Evolutionary conservation across 2,329 filamentous ascomycete species (phyloP), one percentile per base, ranked within the genome.

Genomic region (Aspergillus fumigatus): DNA sequence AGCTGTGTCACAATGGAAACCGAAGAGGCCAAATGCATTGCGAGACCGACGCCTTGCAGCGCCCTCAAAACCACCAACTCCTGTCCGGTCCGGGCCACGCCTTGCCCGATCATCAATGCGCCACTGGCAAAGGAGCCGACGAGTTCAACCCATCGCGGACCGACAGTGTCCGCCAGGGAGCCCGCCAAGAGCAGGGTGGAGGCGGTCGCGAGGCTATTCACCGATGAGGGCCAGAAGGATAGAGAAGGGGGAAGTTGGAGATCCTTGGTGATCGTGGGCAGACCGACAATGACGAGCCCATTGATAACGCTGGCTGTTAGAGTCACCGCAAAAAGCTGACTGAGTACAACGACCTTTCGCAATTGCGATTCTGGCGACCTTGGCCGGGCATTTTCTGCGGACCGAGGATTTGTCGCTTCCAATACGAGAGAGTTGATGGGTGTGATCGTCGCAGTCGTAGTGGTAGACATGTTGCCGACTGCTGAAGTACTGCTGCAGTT

Each of bases 161-260:
- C 82, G 3, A 83, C 71, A 0, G 80, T 75, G 67, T 84, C 81
- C 6, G 80, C 75, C 6, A 83, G 66, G 3, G 81, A 78, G 3
- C 81, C 81, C 3, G 76, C 73, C 1, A 83, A 64, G 1, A 84
- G 71, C 0, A 84, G 74, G 0, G 60, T 60, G 1, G 60, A 64
- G 1, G 73, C 68, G 4, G 72, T 74, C 0, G 72, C 64, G 5
- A 76, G 67, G 56, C 65, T 71, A 25, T 26, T 66, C 53, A 56
- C 68, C 27, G 69, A 68, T 4, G 63, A 69, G 45, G 74, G 63
- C 65, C 65, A 64, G 40, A 70, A 57, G 51, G 61, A 55, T 25
- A 62, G 40, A 14, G 59, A 62, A 4, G 59, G 45, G 1, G 65
- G 63, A 5, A 77, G 63, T 6, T 59, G 48, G 2, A 77, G 60